phyloP scores from a whole-genome alignment of 2,329 filamentous ascomycete species.

The Purpureocillium takamizusanense region DNA sequence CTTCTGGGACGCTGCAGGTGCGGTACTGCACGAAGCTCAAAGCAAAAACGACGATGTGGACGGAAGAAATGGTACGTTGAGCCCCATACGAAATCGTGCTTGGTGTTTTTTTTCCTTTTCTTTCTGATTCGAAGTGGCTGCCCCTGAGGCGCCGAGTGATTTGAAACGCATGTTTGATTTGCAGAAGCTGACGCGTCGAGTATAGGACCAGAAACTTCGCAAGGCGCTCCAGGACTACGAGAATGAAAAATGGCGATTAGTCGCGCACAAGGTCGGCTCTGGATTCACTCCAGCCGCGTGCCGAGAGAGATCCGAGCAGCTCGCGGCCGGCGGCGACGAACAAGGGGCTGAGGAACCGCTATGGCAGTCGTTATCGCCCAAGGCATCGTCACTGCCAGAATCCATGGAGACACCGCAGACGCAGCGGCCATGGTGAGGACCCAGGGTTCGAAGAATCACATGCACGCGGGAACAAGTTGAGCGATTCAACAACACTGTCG shows the following conservation, averaged over 20 bases:
- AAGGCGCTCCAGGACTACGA: conserved; percentile 76
- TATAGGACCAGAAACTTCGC: conserved; percentile 67
- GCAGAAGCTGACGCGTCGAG: conserved; percentile 4
- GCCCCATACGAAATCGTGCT: background rate
- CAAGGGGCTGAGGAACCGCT: conserved; percentile 30
- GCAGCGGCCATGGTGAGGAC: conserved; percentile 10
- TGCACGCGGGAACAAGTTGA: no score
- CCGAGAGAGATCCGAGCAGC: conserved; percentile 66
- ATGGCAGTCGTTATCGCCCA: conserved; percentile 48
- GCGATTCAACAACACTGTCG: no score
- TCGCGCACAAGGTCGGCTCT: conserved; percentile 82
- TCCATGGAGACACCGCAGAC: conserved; percentile 10
- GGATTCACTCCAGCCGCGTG: conserved; percentile 84
- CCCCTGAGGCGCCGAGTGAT: no score
- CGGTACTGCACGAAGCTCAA: conserved; percentile 93
- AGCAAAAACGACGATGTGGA: conserved; percentile 89
- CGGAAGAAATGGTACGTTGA: conserved; percentile 72
- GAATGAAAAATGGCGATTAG: conserved; percentile 86
- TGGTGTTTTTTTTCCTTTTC: background rate
- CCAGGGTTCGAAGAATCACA: no score
- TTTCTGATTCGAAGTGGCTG: background rate
- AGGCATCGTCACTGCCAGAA: conserved; percentile 18
- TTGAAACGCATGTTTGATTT: background rate
- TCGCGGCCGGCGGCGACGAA: conserved; percentile 33
- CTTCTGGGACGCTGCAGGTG: conserved; percentile 84